phyloP scores from a whole-genome alignment of 2,329 filamentous ascomycete genomes.

The Sarocladiaceae sp. region DNA sequence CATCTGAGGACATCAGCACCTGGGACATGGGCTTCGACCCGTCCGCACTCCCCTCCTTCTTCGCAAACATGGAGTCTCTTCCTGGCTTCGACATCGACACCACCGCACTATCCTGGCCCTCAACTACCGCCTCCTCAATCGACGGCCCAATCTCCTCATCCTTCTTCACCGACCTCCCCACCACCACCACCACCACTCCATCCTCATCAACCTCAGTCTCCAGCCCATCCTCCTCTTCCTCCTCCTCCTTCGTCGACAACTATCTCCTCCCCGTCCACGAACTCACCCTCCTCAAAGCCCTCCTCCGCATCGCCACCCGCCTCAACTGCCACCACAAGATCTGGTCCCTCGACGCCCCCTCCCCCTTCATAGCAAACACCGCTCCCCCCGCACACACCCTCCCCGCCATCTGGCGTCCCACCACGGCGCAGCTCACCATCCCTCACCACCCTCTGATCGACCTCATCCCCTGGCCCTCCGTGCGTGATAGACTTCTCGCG shows the following conservation, averaged over 20 bases:
- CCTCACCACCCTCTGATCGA: conserved; percentile 54
- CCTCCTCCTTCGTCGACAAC: conserved; percentile 35
- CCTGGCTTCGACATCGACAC: not conserved
- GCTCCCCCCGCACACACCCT: conserved; percentile 30
- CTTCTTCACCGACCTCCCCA: conserved; percentile 10
- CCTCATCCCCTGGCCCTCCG: conserved; percentile 50
- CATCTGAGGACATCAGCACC: not conserved
- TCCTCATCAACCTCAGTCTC: conserved; percentile 16
- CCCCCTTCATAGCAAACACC: conserved; percentile 35
- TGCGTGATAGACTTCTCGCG: conserved; percentile 46
- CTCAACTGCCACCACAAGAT: conserved; percentile 33
- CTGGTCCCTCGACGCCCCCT: conserved; percentile 40
- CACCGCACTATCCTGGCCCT: not conserved
- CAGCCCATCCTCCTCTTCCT: conserved; percentile 16
- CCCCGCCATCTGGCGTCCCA: conserved; percentile 43
- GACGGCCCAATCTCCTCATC: not conserved
- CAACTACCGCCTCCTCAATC: not conserved
- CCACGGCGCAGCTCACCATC: conserved; percentile 38
- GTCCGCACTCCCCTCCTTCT: not conserved
- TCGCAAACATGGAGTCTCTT: not conserved
- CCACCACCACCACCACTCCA: conserved; percentile 6
- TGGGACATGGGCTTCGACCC: not conserved
- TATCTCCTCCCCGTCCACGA: conserved; percentile 42
- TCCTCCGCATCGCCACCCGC: conserved; percentile 39
- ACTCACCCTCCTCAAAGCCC: conserved; percentile 40